A percentile compares a stretch with the other conserved stretches of the same genome.
Conservation (phyloP, 495 filamentous ascomycete genomes). For the Arthonia radiata region DNA sequence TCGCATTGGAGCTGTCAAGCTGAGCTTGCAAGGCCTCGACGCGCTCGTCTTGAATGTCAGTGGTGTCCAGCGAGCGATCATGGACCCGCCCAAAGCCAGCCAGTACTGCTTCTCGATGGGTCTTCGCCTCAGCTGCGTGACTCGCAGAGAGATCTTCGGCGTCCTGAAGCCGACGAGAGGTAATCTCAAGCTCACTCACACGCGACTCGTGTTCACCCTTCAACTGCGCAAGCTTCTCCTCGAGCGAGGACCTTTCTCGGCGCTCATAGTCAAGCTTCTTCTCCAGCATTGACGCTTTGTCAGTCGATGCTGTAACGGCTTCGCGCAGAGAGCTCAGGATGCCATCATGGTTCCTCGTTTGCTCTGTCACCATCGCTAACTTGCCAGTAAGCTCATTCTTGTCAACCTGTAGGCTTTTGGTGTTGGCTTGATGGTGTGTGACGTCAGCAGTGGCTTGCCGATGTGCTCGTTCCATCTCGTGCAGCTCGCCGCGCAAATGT, state of each 20-base stretch:
- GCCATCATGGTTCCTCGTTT: constrained; percentile 42
- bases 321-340: constrained; percentile 52
- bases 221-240: constrained; percentile 54
- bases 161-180: constrained; percentile 50
- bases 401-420: constrained; percentile 53
- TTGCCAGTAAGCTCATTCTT: constrained; percentile 56
- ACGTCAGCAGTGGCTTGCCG: constrained; percentile 54
- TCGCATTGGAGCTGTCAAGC: constrained; percentile 44
- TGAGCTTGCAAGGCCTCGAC: constrained; percentile 55
- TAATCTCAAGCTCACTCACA: constrained; percentile 51
- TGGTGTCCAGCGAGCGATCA: constrained; percentile 21
- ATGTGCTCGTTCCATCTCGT: constrained; percentile 43
- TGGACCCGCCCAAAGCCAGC: constrained; percentile 53
- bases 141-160: constrained; percentile 79
- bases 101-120: constrained; percentile 63
- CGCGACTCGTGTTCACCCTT: constrained; percentile 67
- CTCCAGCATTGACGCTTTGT: constrained; percentile 51
- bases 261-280: constrained; percentile 69
- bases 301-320: constrained; percentile 52
- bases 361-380: constrained; percentile 38
- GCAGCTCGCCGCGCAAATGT: constrained; percentile 58
- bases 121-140: constrained; percentile 63
- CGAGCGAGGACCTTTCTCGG: constrained; percentile 45
- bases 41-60: constrained; percentile 44
- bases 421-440: constrained; percentile 46